Conservation (phyloP, 768 basidiomycete species). For the Daedaleopsis sinensis region DNA sequence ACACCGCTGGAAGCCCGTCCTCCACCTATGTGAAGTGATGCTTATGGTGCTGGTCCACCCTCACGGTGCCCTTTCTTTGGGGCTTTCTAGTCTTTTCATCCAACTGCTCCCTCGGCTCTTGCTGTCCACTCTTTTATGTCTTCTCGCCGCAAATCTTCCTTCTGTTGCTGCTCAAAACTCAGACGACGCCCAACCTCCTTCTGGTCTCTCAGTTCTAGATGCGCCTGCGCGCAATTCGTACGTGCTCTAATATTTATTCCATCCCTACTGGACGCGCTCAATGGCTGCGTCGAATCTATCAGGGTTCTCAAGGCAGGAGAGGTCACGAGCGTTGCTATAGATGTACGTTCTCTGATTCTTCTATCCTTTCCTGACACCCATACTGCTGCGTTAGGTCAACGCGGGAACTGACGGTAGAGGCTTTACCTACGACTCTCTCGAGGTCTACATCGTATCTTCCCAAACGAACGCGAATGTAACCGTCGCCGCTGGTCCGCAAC, state of each 20-base stretch:
- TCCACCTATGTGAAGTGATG: conserved; percentile 17
- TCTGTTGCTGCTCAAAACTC: conserved; percentile 24
- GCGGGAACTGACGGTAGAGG: no score
- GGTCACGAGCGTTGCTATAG: conserved; percentile 30
- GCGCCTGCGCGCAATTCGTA: conserved; percentile 14
- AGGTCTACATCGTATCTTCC: conserved; percentile 48
- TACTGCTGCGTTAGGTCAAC: neutral
- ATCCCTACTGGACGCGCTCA: neutral
- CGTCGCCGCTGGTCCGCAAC: conserved; percentile 38
- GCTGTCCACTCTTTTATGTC: conserved; percentile 12
- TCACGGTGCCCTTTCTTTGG: conserved; percentile 9
- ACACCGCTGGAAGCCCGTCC: conserved; percentile 18
- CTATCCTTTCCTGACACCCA: neutral
- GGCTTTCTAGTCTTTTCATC: neutral
- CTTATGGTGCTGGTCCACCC: conserved; percentile 22
- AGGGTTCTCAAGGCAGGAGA: conserved; percentile 32
- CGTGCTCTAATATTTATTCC: neutral
- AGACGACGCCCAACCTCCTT: conserved; percentile 13
- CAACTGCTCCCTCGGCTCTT: conserved; percentile 5
- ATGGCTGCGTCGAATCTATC: neutral
- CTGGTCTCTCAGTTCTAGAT: conserved; percentile 34
- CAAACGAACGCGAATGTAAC: conserved; percentile 42
- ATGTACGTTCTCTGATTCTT: conserved; percentile 26
- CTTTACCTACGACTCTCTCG: conserved; percentile 32
- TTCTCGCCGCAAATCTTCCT: conserved; percentile 3